These are phyloP conservation scores for Camellia granthamiana DNA, from an alignment of 148 eudicot species.

Conservation along the genomic window DNA sequence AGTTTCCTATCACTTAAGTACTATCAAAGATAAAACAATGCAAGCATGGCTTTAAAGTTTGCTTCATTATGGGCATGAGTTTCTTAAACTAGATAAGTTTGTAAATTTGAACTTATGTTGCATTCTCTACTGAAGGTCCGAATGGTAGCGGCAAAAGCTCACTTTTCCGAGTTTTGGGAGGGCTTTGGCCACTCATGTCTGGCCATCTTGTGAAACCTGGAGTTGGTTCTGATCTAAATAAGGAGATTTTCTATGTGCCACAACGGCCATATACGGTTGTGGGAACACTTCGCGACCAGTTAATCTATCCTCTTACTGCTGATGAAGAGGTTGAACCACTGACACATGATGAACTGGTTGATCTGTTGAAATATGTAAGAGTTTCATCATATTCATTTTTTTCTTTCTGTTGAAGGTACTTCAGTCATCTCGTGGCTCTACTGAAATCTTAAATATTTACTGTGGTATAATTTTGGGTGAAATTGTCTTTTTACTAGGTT, in stretches of 20 bases:
- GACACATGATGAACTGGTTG: slow-evolving; percentile 67
- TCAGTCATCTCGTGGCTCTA: neutral
- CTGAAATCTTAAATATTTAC: slow-evolving; percentile 11
- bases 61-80: neutral
- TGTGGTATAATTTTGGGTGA: slow-evolving; percentile 1
- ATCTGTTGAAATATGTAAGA: slow-evolving; percentile 79
- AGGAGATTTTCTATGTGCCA: slow-evolving; percentile 93
- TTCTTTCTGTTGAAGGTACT: slow-evolving; percentile 8
- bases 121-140: slow-evolving; percentile 55
- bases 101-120: neutral
- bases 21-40: neutral
- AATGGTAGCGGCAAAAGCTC: slow-evolving; percentile 99
- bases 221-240: slow-evolving; percentile 87
- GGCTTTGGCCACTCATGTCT: slow-evolving; percentile 90
- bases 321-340: slow-evolving; percentile 78
- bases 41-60: neutral
- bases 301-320: slow-evolving; percentile 86
- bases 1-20: neutral
- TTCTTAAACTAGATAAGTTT: neutral
- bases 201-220: slow-evolving; percentile 97
- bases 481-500: slow-evolving; percentile 42
- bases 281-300: slow-evolving; percentile 94
- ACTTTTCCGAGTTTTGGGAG: slow-evolving; percentile 92
- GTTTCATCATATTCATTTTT: slow-evolving; percentile 2
- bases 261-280: slow-evolving; percentile 95